Evolutionary conservation across 305 asterid genomes (phyloP).

Genomic region (Rubia peregrina): DNA sequence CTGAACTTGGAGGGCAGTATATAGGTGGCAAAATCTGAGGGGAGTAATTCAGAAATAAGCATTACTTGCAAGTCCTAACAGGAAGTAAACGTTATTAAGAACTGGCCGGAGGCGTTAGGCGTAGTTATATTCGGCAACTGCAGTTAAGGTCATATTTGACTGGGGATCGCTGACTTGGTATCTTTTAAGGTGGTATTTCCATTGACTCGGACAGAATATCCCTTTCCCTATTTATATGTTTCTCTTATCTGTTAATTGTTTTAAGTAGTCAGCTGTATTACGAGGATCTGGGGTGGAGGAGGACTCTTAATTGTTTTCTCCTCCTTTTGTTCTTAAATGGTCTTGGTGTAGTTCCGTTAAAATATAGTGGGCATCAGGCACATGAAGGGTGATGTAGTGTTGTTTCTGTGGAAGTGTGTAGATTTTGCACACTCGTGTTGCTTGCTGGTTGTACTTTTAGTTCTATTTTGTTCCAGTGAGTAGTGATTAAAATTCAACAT

Average conservation of each 20-base stretch:
- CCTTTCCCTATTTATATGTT: conserved; percentile 20
- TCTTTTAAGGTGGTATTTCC: conserved; percentile 41
- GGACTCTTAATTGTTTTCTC: conserved; percentile 26
- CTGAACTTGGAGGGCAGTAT: conserved; percentile 64
- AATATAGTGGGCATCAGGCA: conserved; percentile 41
- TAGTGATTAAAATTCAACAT: conserved; percentile 45
- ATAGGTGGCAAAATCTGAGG: conserved; percentile 39
- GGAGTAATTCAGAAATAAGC: conserved; percentile 23
- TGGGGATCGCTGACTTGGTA: conserved; percentile 30
- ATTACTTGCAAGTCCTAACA: conserved; percentile 20
- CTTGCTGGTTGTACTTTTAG: conserved; percentile 32
- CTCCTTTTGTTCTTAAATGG: conserved; percentile 12
- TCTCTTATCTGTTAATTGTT: conserved; percentile 27
- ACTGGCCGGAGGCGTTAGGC: conserved; percentile 21
- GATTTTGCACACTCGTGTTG: conserved; percentile 27
- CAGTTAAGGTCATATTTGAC: conserved; percentile 17
- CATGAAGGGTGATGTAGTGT: conserved; percentile 9
- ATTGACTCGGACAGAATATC: conserved; percentile 24
- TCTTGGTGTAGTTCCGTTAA: conserved; percentile 23
- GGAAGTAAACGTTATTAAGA: conserved; percentile 16
- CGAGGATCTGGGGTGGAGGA: conserved; percentile 27
- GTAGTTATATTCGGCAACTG: conserved; percentile 16
- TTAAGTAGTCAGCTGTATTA: conserved; percentile 35
- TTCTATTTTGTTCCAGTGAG: conserved; percentile 18
- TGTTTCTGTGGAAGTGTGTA: conserved; percentile 26